Evolutionary conservation across 768 basidiomycete species (phyloP).

Genomic region (Boletus rubropictus): DNA sequence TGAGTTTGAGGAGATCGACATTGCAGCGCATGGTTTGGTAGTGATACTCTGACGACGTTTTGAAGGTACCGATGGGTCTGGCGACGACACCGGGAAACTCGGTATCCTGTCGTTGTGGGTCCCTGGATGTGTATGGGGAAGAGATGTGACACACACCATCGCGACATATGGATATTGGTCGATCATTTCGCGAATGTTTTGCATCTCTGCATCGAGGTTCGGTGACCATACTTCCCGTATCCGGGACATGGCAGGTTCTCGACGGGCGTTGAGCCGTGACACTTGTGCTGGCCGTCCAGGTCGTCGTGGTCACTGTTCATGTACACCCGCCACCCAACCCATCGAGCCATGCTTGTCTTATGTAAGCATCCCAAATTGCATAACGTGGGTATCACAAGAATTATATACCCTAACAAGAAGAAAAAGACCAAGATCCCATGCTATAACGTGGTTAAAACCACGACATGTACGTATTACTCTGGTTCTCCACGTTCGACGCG

Average conservation of each 20-base stretch:
- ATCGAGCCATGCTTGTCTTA: conserved; percentile 17
- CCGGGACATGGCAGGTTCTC: conserved; percentile 51
- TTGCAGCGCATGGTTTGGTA: conserved; percentile 99
- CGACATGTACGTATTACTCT: conserved; percentile 55
- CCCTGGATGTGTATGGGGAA: neutral
- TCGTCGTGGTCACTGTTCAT: conserved; percentile 21
- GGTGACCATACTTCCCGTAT: conserved; percentile 95
- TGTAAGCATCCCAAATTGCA: conserved; percentile 20
- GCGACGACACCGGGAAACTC: conserved; percentile 99
- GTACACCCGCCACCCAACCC: conserved; percentile 12
- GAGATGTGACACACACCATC: conserved; percentile 58
- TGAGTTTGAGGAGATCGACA: conserved; percentile 95
- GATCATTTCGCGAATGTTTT: conserved; percentile 76
- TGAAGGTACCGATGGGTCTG: conserved; percentile 92
- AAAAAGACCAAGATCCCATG: conserved; percentile 12
- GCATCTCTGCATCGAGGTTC: conserved; percentile 92
- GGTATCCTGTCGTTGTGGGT: conserved; percentile 65
- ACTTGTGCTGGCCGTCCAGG: conserved; percentile 3
- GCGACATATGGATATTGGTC: conserved; percentile 92
- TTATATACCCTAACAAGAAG: conserved; percentile 13
- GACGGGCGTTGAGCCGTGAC: conserved; percentile 1
- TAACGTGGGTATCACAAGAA: conserved; percentile 12
- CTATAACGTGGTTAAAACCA: conserved; percentile 46
- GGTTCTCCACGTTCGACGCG: conserved; percentile 49
- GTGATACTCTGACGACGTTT: conserved; percentile 96